These are phyloP conservation scores for Leishmania martiniquensis DNA, from an alignment of 208 protist genomes.

Conservation along the genomic window DNA sequence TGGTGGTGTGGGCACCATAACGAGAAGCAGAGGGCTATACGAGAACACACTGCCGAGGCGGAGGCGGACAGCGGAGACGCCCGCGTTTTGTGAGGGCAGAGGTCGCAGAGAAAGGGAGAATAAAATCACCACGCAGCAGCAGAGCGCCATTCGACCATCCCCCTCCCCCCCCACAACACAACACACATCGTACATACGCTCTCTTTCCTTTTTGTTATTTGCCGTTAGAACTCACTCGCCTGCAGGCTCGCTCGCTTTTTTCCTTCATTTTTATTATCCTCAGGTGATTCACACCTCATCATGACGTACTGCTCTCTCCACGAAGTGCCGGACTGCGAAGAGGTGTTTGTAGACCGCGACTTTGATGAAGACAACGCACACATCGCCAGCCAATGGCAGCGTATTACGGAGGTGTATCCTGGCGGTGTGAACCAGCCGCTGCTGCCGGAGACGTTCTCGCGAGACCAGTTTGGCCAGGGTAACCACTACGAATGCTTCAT, in stretches of 20 bases:
- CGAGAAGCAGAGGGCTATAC: not conserved
- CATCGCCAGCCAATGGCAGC: slow-evolving; percentile 59
- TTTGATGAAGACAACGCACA: slow-evolving; percentile 63
- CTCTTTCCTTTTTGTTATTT: slow-evolving; percentile 25
- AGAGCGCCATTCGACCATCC: not conserved
- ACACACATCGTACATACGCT: slow-evolving; percentile 17
- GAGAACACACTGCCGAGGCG: not conserved
- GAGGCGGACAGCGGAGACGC: not conserved
- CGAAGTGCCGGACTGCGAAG: slow-evolving; percentile 54
- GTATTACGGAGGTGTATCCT: slow-evolving; percentile 72
- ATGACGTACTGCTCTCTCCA: slow-evolving; percentile 14
- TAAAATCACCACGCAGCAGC: not conserved
- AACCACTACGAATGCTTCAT: slow-evolving; percentile 89
- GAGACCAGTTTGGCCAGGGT: slow-evolving; percentile 79
- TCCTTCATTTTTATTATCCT: not conserved
- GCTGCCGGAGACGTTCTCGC: slow-evolving; percentile 58
- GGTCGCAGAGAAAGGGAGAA: not conserved
- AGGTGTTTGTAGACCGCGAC: slow-evolving; percentile 63
- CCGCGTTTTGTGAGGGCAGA: not conserved
- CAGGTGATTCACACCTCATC: not conserved
- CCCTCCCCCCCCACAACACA: not conserved
- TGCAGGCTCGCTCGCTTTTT: not conserved
- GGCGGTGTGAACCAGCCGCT: slow-evolving; percentile 52
- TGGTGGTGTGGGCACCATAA: not conserved
- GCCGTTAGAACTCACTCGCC: no score